These are phyloP conservation scores for Schoenoplectus tabernaemontani DNA, from an alignment of 202 grass and related monocot species.

Conservation along the genomic window DNA sequence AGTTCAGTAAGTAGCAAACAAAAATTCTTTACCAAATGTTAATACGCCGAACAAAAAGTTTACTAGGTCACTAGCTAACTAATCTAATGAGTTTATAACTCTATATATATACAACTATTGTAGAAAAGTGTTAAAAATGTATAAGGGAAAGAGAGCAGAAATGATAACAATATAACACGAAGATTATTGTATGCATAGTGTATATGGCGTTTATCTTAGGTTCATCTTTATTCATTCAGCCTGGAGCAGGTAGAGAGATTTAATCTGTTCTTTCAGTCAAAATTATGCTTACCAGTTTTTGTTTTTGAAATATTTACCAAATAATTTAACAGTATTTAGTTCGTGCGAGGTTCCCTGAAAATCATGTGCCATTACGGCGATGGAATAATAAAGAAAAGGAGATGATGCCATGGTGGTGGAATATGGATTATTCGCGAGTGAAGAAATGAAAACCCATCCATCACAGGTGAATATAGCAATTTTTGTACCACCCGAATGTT, in stretches of 20 bases:
- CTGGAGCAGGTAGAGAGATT: constrained; percentile 27
- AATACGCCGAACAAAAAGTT: background rate
- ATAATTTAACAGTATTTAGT: background rate
- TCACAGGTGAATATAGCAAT: constrained; percentile 14
- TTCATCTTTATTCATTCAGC: constrained; percentile 15
- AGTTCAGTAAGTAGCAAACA: background rate
- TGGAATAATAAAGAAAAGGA: background rate
- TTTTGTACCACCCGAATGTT: background rate
- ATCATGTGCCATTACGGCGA: background rate
- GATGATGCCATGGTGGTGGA: constrained; percentile 28
- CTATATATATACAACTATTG: background rate
- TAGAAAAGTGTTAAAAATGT: background rate
- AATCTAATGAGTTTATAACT: background rate
- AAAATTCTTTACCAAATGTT: background rate
- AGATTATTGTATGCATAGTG: constrained; percentile 8
- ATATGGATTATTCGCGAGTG: constrained; percentile 31
- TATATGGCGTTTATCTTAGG: constrained; percentile 18
- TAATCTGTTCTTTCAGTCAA: background rate
- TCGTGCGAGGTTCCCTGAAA: background rate
- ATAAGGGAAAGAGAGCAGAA: background rate
- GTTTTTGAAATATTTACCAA: background rate
- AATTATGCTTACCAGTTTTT: background rate
- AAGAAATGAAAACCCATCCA: constrained; percentile 25
- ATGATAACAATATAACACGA: constrained; percentile 18
- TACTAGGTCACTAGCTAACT: background rate